A percentile compares a stretch with the other conserved stretches of the same genome.
Conservation (phyloP, 257 asterid species). For the Capsicum chinense region DNA sequence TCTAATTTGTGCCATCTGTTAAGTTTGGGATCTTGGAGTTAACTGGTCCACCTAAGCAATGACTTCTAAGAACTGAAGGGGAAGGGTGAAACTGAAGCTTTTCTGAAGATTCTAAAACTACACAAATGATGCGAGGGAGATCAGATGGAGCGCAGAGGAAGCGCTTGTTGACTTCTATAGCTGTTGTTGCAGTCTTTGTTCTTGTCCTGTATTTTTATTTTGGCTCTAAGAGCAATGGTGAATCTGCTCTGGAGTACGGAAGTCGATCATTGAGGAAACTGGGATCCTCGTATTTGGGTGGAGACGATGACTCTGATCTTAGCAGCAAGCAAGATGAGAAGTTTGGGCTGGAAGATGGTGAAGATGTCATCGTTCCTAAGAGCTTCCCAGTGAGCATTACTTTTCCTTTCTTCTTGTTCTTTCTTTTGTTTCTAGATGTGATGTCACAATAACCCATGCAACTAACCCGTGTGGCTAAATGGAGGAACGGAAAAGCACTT, state of each 20-base stretch:
- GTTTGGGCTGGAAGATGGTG: constrained; percentile 68
- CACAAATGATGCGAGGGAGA: constrained; percentile 72
- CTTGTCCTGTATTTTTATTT: constrained; percentile 65
- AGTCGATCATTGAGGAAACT: constrained; percentile 85
- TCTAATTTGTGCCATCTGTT: constrained; percentile 27
- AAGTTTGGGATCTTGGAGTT: constrained; percentile 33
- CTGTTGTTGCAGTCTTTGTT: constrained; percentile 55
- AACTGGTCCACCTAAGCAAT: constrained; percentile 30
- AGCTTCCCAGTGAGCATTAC: constrained; percentile 80
- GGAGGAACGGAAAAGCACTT: not conserved
- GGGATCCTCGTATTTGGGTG: constrained; percentile 86
- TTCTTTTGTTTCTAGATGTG: constrained; percentile 1
- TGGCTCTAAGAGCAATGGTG: constrained; percentile 79
- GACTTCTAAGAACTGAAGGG: constrained; percentile 34
- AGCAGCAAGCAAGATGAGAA: constrained; percentile 66
- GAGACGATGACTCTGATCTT: constrained; percentile 80
- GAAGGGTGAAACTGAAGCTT: constrained; percentile 38
- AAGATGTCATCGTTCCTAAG: constrained; percentile 57
- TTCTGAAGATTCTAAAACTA: constrained; percentile 37
- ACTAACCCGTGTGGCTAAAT: not conserved
- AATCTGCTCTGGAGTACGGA: constrained; percentile 87
- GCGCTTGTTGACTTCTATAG: constrained; percentile 63
- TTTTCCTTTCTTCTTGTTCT: not conserved
- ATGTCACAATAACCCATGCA: not conserved
- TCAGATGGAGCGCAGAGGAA: constrained; percentile 75